Conservation (phyloP, 495 filamentous ascomycete genomes). For the Venustampulla echinocandica region DNA sequence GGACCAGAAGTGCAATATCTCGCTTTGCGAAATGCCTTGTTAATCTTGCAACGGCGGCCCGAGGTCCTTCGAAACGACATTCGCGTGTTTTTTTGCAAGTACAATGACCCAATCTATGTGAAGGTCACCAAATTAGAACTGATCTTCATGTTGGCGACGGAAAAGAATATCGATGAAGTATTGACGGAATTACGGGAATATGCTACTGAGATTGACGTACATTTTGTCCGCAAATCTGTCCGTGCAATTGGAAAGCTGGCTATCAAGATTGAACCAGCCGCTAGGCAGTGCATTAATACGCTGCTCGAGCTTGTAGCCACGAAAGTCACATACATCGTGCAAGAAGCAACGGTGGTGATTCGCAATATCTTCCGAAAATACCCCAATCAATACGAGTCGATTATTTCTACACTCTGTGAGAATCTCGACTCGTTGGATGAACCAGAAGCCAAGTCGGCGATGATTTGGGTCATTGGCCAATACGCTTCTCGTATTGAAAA, state of each 20-base stretch:
- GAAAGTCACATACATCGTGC: conserved; percentile 99
- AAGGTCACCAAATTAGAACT: conserved; percentile 98
- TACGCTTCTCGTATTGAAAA: conserved; percentile 97
- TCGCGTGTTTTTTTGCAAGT: conserved; percentile 99
- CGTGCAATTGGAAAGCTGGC: conserved; percentile 96
- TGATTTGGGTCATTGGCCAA: conserved; percentile 99
- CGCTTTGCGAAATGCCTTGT: conserved; percentile 83
- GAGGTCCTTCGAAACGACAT: conserved; percentile 96
- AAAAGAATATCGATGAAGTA: conserved; percentile 93
- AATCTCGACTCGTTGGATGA: conserved; percentile 96
- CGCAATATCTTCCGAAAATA: conserved; percentile 99
- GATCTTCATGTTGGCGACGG: conserved; percentile 97
- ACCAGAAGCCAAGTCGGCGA: conserved; percentile 97
- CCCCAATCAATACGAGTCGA: conserved; percentile 94
- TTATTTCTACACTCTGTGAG: conserved; percentile 91
- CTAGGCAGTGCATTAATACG: conserved; percentile 81
- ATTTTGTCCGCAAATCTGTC: conserved; percentile 96
- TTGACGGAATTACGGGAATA: conserved; percentile 94
- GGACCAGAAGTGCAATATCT: conserved; percentile 97
- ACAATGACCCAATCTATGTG: conserved; percentile 99
- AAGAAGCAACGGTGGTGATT: conserved; percentile 99
- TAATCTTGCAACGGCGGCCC: conserved; percentile 87
- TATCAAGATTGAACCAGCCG: conserved; percentile 96
- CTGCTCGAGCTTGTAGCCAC: conserved; percentile 89
- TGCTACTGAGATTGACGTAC: conserved; percentile 96